Base-by-base conservation (phyloP, 164 flowering plant species). In the Amborella trichopoda region DNA sequence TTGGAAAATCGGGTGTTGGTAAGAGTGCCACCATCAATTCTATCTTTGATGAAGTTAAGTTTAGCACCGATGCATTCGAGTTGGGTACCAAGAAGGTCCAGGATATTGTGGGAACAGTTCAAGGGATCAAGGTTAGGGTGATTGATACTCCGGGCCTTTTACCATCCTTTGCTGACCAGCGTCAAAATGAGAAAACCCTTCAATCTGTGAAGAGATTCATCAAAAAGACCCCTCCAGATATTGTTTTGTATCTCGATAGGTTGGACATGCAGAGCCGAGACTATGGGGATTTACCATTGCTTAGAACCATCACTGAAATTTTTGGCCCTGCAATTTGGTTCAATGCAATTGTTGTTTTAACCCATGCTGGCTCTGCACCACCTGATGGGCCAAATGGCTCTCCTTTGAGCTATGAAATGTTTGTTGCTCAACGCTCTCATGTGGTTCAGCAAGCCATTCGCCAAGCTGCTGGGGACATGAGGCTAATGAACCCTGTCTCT, bases 11-110 rank as follows among this genome's bases (percentile, higher is more conserved):
- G 0, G 98, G 98, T 24, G 96, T 91, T 52, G 98, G 98, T 50
- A 91, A 91, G 68, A 91, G 96, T 72, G 93, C 99, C 37, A 91
- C 99, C 46, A 84, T 87, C 53, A 91, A 91, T 65, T 91, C 99
- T 4, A 91, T 91, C 52, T 91, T 91, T 59, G 99, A 87, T 63
- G 95, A 91, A 49, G 69, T 65, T n/a, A 87, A 72, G 68, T 87
- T 84, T 30, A 45, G 56, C 46, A 91, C 99, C 1, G 82, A 84
- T 74, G 93, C 99, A 49, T 91, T 91, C 53, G 68, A 82, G 39
- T 50, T 60, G 37, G 82, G 95, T 14, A 91, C 99, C 4, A 82
- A 68, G 66, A 87, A 78, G 53, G 99, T 91, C 61, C 95, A 87
- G 70, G 99, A 78, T 74, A 83, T 91, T 55, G 83, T 77, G 42